Evolutionary conservation across 768 basidiomycete species (phyloP).

Genomic region (Agaricus subrufescens): DNA sequence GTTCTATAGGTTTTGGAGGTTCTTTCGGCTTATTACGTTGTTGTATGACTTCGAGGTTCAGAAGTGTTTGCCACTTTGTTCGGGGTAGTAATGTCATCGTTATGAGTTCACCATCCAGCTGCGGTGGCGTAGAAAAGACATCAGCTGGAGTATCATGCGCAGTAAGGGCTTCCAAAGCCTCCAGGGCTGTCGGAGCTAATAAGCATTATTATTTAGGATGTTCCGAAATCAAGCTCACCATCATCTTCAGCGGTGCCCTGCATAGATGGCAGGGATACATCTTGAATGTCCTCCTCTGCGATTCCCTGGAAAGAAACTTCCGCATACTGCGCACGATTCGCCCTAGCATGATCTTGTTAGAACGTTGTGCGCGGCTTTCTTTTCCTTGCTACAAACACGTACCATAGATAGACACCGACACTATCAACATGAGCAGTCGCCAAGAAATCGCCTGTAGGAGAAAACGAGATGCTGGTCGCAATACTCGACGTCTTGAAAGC

Average conservation of each 20-base stretch:
- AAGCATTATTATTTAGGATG: background rate
- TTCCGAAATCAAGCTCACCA: slow-evolving; percentile 36
- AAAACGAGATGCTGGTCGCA: slow-evolving; percentile 88
- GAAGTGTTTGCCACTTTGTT: slow-evolving; percentile 92
- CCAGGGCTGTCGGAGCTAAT: slow-evolving; percentile 44
- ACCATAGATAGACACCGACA: slow-evolving; percentile 95
- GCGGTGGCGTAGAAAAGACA: slow-evolving; percentile 80
- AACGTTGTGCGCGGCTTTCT: background rate
- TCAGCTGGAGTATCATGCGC: slow-evolving; percentile 59
- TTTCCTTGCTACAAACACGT: slow-evolving; percentile 12
- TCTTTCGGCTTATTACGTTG: slow-evolving; percentile 97
- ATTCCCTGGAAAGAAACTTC: slow-evolving; percentile 81
- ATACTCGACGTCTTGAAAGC: slow-evolving; percentile 85
- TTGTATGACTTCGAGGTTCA: slow-evolving; percentile 93
- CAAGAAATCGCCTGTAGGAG: slow-evolving; percentile 92
- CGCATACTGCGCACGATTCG: slow-evolving; percentile 91
- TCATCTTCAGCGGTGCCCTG: slow-evolving; percentile 80
- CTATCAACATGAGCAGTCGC: slow-evolving; percentile 94
- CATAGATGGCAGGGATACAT: slow-evolving; percentile 75
- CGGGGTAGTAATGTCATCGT: slow-evolving; percentile 91
- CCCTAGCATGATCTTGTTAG: slow-evolving; percentile 43
- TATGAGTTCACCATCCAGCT: slow-evolving; percentile 86
- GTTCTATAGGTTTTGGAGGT: slow-evolving; percentile 89
- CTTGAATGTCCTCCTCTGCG: slow-evolving; percentile 67
- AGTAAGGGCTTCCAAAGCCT: slow-evolving; percentile 62